Evolutionary conservation across 2,329 filamentous ascomycete genomes (phyloP).

Genomic region (Dryadomyces sulphureus): DNA sequence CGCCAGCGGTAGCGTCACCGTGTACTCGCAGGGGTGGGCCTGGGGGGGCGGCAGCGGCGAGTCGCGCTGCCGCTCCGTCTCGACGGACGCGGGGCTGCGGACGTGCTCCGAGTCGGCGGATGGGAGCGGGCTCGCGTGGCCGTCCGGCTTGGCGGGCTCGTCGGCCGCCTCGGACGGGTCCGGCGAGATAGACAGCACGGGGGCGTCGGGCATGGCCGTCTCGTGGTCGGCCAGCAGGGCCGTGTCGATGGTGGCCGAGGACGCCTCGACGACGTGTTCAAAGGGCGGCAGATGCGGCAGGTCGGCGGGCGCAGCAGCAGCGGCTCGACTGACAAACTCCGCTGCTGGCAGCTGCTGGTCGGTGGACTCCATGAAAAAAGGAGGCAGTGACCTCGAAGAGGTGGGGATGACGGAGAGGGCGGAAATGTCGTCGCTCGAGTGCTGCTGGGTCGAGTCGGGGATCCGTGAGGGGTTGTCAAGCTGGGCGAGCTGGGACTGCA

Average conservation of each 20-base stretch:
- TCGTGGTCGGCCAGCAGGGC: not conserved
- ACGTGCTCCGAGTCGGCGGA: not conserved
- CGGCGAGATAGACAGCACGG: not conserved
- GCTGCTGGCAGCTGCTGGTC: too few relatives aligned
- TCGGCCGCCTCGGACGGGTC: not conserved
- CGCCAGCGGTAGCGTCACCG: constrained; percentile 42
- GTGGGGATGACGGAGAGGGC: not conserved
- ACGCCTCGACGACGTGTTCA: not conserved
- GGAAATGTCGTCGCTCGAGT: not conserved
- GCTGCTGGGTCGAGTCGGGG: not conserved
- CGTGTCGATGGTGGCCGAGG: not conserved
- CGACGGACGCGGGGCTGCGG: not conserved
- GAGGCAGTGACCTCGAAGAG: too few relatives aligned
- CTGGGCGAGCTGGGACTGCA: not conserved
- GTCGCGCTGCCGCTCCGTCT: not conserved
- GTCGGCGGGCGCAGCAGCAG: too few relatives aligned
- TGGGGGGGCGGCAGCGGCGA: not conserved
- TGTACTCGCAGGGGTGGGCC: constrained; percentile 21
- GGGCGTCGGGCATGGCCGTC: not conserved
- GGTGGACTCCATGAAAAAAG: not conserved
- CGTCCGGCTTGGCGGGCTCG: not conserved
- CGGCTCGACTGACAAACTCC: too few relatives aligned
- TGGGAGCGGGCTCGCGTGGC: not conserved
- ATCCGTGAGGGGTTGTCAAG: not conserved
- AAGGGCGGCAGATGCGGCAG: not conserved